phyloP scores from a whole-genome alignment of 192 early-diverging fungal genomes.

The Allomyces arbusculus region DNA sequence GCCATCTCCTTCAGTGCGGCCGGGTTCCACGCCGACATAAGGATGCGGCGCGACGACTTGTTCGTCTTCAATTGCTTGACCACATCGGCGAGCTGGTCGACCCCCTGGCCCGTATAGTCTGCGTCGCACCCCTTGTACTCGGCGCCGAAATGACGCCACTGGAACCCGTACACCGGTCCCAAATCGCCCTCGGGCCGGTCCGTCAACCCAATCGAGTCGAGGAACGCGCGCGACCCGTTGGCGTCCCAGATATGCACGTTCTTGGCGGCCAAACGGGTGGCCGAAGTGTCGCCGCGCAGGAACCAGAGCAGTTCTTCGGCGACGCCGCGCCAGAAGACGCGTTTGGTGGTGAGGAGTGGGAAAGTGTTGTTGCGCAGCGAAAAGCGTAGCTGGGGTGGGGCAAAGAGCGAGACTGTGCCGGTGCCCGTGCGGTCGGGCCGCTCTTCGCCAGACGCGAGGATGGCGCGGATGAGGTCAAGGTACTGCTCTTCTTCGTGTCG shows the following conservation, averaged over 20 bases:
- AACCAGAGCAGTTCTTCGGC: slow-evolving; percentile 95
- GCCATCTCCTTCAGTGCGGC: slow-evolving; percentile 3
- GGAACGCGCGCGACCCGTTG: slow-evolving; percentile 72
- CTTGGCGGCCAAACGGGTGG: slow-evolving; percentile 49
- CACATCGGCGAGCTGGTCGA: slow-evolving; percentile 77
- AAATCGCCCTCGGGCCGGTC: slow-evolving; percentile 68
- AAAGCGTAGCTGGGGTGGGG: slow-evolving; percentile 73
- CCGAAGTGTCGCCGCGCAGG: slow-evolving; percentile 72
- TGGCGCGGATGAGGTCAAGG: slow-evolving; percentile 44
- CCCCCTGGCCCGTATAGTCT: slow-evolving; percentile 77
- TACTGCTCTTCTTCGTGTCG: slow-evolving; percentile 72
- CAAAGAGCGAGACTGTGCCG: slow-evolving; percentile 60
- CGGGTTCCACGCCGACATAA: slow-evolving; percentile 5
- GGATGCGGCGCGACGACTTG: slow-evolving; percentile 6
- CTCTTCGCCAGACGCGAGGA: slow-evolving; percentile 48
- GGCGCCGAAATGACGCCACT: slow-evolving; percentile 98
- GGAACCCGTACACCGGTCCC: slow-evolving; percentile 93
- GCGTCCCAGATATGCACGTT: slow-evolving; percentile 67
- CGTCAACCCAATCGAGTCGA: slow-evolving; percentile 61
- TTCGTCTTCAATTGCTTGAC: slow-evolving; percentile 65
- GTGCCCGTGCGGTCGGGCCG: slow-evolving; percentile 81
- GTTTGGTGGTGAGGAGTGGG: slow-evolving; percentile 87
- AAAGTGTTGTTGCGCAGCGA: slow-evolving; percentile 48
- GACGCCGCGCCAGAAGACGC: slow-evolving; percentile 74
- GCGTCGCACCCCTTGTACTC: slow-evolving; percentile 58